Conservation (phyloP, 148 eudicot genomes). For the Silene latifolia region DNA sequence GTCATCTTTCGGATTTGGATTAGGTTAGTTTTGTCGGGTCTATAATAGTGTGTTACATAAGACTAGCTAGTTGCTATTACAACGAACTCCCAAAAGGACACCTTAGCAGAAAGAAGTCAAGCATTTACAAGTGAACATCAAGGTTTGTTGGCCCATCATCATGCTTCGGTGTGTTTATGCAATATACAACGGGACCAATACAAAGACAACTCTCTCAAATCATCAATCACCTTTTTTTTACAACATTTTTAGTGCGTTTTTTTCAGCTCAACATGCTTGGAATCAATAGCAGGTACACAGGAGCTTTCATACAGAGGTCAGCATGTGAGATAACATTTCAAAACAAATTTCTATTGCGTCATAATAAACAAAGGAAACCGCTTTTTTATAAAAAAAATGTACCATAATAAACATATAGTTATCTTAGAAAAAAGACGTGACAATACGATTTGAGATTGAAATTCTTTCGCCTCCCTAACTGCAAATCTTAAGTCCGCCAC, state of each 20-base stretch:
- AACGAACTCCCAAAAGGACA: conserved; percentile 8
- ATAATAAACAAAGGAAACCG: too few species aligned
- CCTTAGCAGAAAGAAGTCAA: conserved; percentile 16
- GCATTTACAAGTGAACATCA: conserved; percentile 8
- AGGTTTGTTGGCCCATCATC: conserved; percentile 16
- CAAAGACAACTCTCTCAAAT: neutral
- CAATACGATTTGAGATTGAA: too few species aligned
- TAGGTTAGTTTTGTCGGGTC: too few species aligned
- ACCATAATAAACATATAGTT: too few species aligned
- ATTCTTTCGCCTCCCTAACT: too few species aligned
- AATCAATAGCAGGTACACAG: conserved; percentile 6
- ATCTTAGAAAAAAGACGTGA: too few species aligned
- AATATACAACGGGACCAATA: conserved; percentile 4
- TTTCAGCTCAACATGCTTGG: conserved; percentile 16
- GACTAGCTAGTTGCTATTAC: neutral
- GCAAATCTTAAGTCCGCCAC: too few species aligned
- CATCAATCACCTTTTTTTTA: neutral
- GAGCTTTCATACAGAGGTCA: conserved; percentile 14
- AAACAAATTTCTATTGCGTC: too few species aligned
- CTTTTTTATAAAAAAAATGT: too few species aligned
- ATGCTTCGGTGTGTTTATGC: conserved; percentile 14
- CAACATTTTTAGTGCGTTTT: neutral
- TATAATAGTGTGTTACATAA: neutral
- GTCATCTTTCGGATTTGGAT: too few species aligned
- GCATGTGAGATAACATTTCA: neutral